These are phyloP conservation scores for Andalucia godoyi DNA, from an alignment of 78 protist species.

Conservation along the genomic window DNA sequence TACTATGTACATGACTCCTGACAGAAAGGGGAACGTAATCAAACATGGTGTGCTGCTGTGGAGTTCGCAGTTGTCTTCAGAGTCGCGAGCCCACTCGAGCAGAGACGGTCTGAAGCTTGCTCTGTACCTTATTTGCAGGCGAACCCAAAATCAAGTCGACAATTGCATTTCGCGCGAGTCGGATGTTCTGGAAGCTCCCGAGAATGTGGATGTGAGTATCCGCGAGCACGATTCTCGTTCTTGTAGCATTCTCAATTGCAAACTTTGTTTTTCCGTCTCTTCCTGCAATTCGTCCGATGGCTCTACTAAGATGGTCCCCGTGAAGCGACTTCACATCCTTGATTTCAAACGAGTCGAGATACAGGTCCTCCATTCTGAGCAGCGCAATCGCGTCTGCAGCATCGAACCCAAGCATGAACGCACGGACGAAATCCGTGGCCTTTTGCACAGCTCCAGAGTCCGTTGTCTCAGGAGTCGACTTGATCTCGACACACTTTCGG, in stretches of 20 bases:
- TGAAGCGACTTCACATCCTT: slow-evolving; percentile 79
- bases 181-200: slow-evolving; percentile 84
- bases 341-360: slow-evolving; percentile 89
- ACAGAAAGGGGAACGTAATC: too few relatives aligned
- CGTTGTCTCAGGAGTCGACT: slow-evolving; percentile 50
- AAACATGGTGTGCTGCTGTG: too few relatives aligned
- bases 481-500: slow-evolving; percentile 63
- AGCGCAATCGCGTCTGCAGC: slow-evolving; percentile 90
- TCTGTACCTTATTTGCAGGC: slow-evolving; percentile 76
- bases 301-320: slow-evolving; percentile 93
- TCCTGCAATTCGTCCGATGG: slow-evolving; percentile 97
- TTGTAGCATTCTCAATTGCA: slow-evolving; percentile 92
- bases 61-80: too few relatives aligned
- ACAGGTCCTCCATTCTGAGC: slow-evolving; percentile 92
- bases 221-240: slow-evolving; percentile 93
- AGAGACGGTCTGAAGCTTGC: slow-evolving; percentile 61
- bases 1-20: too few relatives aligned
- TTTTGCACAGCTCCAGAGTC: slow-evolving; percentile 69
- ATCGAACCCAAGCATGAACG: slow-evolving; percentile 91
- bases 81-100: too few relatives aligned
- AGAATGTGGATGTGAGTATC: slow-evolving; percentile 88
- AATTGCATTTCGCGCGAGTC: slow-evolving; percentile 83
- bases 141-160: slow-evolving; percentile 79
- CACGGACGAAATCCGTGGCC: slow-evolving; percentile 84
- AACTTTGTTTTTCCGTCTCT: slow-evolving; percentile 87